Percentiles rank a stretch among this genome's conserved stretches.
phyloP scores from a whole-genome alignment of 2,329 filamentous ascomycete species.

The Xylariaceae sp. region DNA sequence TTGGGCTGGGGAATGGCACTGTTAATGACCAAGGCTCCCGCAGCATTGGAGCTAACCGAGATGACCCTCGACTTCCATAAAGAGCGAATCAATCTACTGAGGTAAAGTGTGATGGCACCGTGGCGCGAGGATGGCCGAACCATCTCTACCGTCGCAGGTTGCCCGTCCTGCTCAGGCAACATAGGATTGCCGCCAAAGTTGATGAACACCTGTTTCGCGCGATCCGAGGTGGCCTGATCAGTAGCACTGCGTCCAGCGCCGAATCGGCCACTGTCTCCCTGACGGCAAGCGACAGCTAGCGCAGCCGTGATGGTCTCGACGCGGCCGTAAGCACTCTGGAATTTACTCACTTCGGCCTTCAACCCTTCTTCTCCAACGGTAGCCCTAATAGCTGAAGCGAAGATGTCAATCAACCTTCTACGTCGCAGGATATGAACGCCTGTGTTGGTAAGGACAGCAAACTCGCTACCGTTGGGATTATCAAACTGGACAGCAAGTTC shows the following conservation, averaged over 20 bases:
- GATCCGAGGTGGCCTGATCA: constrained; percentile 85
- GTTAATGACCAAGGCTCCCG: constrained; percentile 66
- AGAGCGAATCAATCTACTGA: constrained; percentile 84
- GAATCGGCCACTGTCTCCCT: constrained; percentile 77
- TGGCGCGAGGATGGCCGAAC: constrained; percentile 89
- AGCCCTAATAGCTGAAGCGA: constrained; percentile 79
- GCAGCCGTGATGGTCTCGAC: constrained; percentile 90
- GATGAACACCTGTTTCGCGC: constrained; percentile 86
- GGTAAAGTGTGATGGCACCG: constrained; percentile 85
- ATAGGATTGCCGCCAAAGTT: constrained; percentile 90
- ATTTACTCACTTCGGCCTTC: constrained; percentile 81
- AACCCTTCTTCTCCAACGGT: constrained; percentile 79
- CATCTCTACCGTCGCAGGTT: constrained; percentile 75
- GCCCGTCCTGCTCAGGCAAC: constrained; percentile 78
- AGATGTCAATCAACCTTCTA: constrained; percentile 87
- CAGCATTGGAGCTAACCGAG: constrained; percentile 55
- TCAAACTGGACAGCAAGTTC: constrained; percentile 98
- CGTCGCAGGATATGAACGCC: constrained; percentile 88
- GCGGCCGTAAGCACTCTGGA: constrained; percentile 85
- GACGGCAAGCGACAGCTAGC: constrained; percentile 91
- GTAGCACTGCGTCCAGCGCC: constrained; percentile 76
- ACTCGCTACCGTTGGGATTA: constrained; percentile 72
- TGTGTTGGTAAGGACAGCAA: constrained; percentile 89
- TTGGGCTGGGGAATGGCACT: constrained; percentile 73
- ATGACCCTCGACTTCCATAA: constrained; percentile 87